Evolutionary conservation across 306 rosid species (phyloP).

Genomic region (Cicer yamashitae): DNA sequence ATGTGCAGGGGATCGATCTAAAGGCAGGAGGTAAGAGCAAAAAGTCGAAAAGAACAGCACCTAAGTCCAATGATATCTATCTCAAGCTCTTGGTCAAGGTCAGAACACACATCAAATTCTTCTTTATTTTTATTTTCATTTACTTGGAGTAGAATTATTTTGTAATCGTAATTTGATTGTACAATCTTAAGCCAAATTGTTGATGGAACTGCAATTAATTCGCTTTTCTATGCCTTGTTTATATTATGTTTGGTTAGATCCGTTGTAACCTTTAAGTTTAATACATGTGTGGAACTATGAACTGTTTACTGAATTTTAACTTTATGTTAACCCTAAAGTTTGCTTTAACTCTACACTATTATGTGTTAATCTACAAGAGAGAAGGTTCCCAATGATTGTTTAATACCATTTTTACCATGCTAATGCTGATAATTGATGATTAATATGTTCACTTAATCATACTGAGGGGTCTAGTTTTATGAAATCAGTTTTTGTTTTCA

Average conservation of each 20-base stretch:
- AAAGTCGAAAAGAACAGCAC: constrained; percentile 80
- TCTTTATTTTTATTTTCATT: background rate
- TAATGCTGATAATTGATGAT: constrained; percentile 66
- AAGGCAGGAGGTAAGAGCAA: constrained; percentile 96
- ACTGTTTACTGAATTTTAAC: background rate
- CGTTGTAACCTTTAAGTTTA: background rate
- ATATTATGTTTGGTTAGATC: background rate
- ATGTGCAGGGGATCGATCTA: constrained; percentile 54
- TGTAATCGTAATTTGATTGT: background rate
- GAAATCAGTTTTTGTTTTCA: background rate
- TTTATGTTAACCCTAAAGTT: background rate
- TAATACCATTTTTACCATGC: constrained; percentile 52
- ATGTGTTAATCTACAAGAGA: background rate
- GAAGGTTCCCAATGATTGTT: constrained; percentile 42
- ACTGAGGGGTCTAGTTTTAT: constrained; percentile 59
- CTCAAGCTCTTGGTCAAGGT: constrained; percentile 69
- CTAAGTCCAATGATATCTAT: constrained; percentile 86
- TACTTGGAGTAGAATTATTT: background rate
- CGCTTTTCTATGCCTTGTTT: background rate
- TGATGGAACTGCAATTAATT: background rate
- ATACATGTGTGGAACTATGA: too few relatives aligned
- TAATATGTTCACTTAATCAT: background rate
- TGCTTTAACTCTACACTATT: background rate
- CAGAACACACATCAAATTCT: too few relatives aligned
- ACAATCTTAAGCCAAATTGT: background rate